A percentile compares a stretch with the other conserved stretches of the same genome.
phyloP scores from a whole-genome alignment of 1,284 basidiomycete genomes.

The Ganoderma boninense region DNA sequence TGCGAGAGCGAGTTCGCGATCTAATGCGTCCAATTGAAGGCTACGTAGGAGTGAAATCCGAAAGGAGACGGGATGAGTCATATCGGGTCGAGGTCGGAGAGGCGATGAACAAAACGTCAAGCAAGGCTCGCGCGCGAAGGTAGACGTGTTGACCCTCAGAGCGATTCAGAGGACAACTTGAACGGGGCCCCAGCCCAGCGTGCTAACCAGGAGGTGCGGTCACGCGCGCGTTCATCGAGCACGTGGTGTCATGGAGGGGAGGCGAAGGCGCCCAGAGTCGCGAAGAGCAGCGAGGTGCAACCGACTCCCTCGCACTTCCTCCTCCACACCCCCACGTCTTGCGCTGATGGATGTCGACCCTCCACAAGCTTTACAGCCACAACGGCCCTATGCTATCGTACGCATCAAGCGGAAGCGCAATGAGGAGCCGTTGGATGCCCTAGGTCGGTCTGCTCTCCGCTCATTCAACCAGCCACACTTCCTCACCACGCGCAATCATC shows the following conservation, averaged over 20 bases:
- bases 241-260: not conserved
- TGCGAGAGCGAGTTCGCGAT: too few species aligned
- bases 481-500: not conserved
- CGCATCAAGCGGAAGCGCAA: slow-evolving; percentile 82
- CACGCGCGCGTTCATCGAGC: not conserved
- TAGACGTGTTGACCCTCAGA: too few species aligned
- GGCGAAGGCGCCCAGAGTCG: too few species aligned
- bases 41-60: too few species aligned
- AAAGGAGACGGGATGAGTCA: too few species aligned
- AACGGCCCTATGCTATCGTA: slow-evolving; percentile 68
- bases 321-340: not conserved
- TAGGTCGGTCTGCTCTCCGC: slow-evolving; percentile 55
- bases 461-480: not conserved
- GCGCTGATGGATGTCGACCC: slow-evolving; percentile 30
- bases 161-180: too few species aligned
- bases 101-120: too few species aligned
- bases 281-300: too few species aligned
- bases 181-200: too few species aligned
- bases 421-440: slow-evolving; percentile 80
- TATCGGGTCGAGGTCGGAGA: too few species aligned
- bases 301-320: not conserved
- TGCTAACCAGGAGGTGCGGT: not conserved
- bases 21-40: too few species aligned
- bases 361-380: slow-evolving; percentile 18
- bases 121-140: too few species aligned